Evolutionary conservation across 129 eudicot genomes (phyloP).

Genomic region (Apium graveolens): DNA sequence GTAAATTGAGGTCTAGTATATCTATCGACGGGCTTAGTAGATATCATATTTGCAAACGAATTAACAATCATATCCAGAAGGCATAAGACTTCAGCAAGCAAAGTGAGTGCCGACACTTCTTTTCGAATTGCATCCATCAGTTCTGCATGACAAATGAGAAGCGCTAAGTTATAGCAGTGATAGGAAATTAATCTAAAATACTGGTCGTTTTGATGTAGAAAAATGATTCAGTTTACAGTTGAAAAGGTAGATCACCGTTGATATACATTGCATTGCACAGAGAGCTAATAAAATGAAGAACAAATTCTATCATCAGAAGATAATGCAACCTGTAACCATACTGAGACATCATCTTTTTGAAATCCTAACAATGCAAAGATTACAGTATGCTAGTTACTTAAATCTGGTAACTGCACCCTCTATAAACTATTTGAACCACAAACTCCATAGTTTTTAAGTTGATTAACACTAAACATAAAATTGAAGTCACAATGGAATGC

Average conservation of each 20-base stretch:
- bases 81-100: conserved; percentile 94
- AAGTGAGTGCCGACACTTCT: conserved; percentile 84
- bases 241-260: neutral
- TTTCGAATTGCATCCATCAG: conserved; percentile 81
- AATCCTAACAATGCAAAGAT: neutral
- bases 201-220: neutral
- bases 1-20: conserved; percentile 89
- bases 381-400: neutral
- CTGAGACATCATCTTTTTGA: neutral
- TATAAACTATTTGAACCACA: neutral
- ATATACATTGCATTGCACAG: neutral
- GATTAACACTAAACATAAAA: neutral
- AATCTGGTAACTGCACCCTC: neutral
- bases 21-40: conserved; percentile 88
- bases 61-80: conserved; percentile 95
- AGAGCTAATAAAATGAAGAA: neutral
- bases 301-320: neutral
- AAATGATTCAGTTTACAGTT: neutral
- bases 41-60: conserved; percentile 93
- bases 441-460: neutral
- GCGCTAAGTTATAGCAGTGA: neutral
- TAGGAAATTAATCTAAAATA: neutral
- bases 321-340: neutral
- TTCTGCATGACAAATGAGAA: conserved; percentile 32
- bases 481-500: neutral